phyloP scores from a whole-genome alignment of 441 rosid genomes.

The Pelargonium cotyledonis region DNA sequence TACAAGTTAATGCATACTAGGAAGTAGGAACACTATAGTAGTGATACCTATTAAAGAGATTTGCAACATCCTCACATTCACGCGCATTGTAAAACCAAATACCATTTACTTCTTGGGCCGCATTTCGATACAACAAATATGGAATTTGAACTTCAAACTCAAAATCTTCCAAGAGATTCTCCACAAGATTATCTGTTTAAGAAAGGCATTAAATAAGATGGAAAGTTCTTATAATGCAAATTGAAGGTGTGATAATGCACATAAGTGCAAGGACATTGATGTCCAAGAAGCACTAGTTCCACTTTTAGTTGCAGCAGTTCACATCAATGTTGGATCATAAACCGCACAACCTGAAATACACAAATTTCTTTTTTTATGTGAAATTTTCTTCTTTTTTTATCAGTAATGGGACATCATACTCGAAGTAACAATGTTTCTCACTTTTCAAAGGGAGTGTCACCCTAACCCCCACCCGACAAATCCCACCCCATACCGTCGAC shows the following conservation, averaged over 20 bases:
- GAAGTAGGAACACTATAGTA: constrained; percentile 2
- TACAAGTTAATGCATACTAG: neutral
- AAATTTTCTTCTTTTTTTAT: too few species aligned
- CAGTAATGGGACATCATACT: too few species aligned
- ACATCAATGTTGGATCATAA: neutral
- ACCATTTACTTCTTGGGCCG: constrained; percentile 68
- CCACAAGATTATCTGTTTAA: constrained; percentile 53
- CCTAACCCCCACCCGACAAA: too few species aligned
- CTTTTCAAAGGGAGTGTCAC: too few species aligned
- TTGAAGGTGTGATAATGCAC: neutral
- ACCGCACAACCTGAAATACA: neutral
- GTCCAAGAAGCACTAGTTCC: neutral
- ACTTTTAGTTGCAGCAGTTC: neutral
- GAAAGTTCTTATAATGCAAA: neutral
- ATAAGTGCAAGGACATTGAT: neutral
- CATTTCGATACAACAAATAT: constrained; percentile 58
- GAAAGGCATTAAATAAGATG: neutral
- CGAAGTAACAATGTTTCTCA: too few species aligned
- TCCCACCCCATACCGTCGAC: too few species aligned
- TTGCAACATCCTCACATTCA: constrained; percentile 65
- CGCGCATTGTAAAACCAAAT: constrained; percentile 67
- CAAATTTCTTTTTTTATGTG: neutral
- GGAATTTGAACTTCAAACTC: constrained; percentile 68
- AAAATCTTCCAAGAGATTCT: constrained; percentile 68
- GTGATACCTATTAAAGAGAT: constrained; percentile 51